These are phyloP conservation scores for Ophiocordyceps unilateralis DNA, from an alignment of 2,329 filamentous ascomycete species.

Conservation along the genomic window DNA sequence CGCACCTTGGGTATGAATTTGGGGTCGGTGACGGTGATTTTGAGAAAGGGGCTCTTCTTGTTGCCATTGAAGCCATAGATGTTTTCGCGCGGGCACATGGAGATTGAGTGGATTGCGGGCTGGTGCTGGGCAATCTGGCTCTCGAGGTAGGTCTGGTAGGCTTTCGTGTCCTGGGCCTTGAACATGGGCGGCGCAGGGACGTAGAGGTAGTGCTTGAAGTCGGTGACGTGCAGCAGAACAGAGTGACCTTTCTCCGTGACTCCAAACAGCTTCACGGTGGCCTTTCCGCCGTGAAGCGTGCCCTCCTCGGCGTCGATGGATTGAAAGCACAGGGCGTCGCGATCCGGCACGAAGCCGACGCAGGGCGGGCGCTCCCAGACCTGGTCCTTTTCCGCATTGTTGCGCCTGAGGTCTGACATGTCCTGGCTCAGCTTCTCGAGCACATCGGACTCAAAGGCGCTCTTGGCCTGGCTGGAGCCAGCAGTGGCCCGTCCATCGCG, in stretches of 20 bases:
- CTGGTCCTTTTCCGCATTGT: conserved; percentile 84
- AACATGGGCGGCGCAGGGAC: conserved; percentile 77
- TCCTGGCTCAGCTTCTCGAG: conserved; percentile 94
- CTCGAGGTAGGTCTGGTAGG: conserved; percentile 70
- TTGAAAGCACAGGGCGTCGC: conserved; percentile 70
- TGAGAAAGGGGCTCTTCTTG: conserved; percentile 76
- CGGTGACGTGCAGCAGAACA: conserved; percentile 83
- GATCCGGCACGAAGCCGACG: conserved; percentile 33
- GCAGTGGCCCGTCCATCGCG: conserved; percentile 41
- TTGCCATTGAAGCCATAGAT: conserved; percentile 93
- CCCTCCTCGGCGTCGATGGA: conserved; percentile 93
- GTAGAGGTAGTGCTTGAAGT: conserved; percentile 93
- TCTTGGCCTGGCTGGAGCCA: conserved; percentile 67
- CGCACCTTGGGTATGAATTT: conserved; percentile 68
- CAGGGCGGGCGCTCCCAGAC: conserved; percentile 57
- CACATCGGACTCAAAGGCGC: conserved; percentile 82
- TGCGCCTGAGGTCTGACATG: conserved; percentile 68
- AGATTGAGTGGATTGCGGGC: conserved; percentile 61
- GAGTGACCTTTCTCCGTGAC: conserved; percentile 76
- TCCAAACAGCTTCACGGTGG: conserved; percentile 82
- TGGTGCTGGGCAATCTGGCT: conserved; percentile 56
- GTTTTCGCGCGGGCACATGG: conserved; percentile 72
- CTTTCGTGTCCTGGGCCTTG: conserved; percentile 55
- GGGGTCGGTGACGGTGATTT: conserved; percentile 82
- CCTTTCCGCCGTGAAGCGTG: conserved; percentile 54